Evolutionary conservation across 169 alveolate species (phyloP).

Genomic region (Cryptosporidium parvum): DNA sequence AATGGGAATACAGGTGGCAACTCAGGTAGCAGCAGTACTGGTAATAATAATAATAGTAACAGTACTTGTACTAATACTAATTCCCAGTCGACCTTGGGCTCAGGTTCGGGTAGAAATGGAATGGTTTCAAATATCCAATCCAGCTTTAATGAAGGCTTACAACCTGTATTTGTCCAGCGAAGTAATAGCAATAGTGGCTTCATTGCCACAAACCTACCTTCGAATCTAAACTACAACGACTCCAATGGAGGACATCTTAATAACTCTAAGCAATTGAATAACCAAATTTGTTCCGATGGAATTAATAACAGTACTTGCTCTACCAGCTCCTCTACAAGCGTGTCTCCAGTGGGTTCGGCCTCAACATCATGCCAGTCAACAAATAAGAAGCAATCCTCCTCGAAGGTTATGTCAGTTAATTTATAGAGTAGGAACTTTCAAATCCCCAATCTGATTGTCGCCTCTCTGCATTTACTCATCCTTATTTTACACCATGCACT

Average conservation of each 20-base stretch:
- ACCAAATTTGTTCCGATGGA: neutral
- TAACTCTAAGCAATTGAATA: neutral
- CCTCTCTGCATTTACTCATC: neutral
- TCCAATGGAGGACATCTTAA: neutral
- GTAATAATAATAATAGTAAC: neutral
- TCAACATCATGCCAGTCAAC: neutral
- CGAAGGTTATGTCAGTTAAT: neutral
- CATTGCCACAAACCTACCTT: neutral
- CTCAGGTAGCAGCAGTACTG: neutral
- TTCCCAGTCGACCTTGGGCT: neutral
- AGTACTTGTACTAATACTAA: too few relatives aligned
- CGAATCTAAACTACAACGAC: neutral
- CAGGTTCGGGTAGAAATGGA: neutral
- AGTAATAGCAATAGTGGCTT: constrained; percentile 2
- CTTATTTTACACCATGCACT: too few relatives aligned
- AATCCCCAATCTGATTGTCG: neutral
- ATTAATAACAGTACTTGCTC: neutral
- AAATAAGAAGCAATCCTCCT: neutral
- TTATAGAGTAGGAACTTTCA: neutral
- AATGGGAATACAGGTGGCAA: neutral
- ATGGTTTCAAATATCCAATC: neutral
- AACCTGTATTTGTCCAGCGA: constrained; percentile 17
- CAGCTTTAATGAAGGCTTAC: neutral
- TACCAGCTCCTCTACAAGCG: neutral
- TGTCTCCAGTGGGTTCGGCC: constrained; percentile 15